A percentile compares a stretch with the other conserved stretches of the same genome.
These are phyloP conservation scores for Fusarium agapanthi DNA, from an alignment of 2,329 filamentous ascomycete genomes.

Conservation along the genomic window DNA sequence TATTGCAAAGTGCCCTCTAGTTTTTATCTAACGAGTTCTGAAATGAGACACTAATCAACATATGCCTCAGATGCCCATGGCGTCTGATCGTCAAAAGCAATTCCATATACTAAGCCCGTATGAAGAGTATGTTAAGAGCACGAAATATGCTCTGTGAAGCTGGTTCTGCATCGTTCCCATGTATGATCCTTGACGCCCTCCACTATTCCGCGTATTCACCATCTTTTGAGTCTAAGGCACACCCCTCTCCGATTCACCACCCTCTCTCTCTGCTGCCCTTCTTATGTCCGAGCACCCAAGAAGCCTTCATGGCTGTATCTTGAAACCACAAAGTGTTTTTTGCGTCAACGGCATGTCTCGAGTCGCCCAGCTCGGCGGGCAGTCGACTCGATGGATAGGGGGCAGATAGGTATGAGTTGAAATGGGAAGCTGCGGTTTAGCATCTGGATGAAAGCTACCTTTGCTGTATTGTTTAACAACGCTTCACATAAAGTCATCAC, in stretches of 20 bases:
- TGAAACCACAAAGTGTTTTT: not conserved
- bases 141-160: not conserved
- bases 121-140: not conserved
- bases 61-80: not conserved
- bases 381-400: slow-evolving; percentile 4
- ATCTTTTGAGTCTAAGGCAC: slow-evolving; percentile 8
- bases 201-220: not conserved
- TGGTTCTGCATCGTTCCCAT: slow-evolving; percentile 12
- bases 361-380: not conserved
- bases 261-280: slow-evolving; percentile 7
- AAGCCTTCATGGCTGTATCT: slow-evolving; percentile 8
- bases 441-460: slow-evolving; percentile 7
- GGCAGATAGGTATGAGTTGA: slow-evolving; percentile 7
- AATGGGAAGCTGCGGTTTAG: slow-evolving; percentile 10
- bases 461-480: slow-evolving; percentile 12
- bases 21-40: not conserved
- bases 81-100: not conserved
- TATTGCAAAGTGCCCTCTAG: not conserved
- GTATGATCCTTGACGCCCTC: not conserved
- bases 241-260: not conserved
- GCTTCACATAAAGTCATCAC: slow-evolving; percentile 78
- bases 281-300: slow-evolving; percentile 5
- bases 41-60: not conserved
- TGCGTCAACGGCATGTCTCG: not conserved
- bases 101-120: slow-evolving; percentile 10